Percentiles rank a stretch among this genome's conserved stretches.
Evolutionary conservation across 345 rosid genomes (phyloP).

Genomic region (Kandelia obovata): DNA sequence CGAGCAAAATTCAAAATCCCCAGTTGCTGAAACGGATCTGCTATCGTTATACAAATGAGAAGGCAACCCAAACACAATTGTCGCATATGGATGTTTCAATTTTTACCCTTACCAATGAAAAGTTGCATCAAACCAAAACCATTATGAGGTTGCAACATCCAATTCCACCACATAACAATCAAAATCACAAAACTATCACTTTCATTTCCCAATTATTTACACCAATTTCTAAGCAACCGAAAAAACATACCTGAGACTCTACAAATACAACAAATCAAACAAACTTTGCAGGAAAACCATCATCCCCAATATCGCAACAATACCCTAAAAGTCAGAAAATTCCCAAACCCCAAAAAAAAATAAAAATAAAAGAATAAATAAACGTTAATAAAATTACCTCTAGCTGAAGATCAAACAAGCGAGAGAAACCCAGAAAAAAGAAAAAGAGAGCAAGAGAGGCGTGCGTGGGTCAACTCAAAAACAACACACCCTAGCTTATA

Average conservation of each 20-base stretch:
- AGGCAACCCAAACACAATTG: neutral
- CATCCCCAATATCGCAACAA: neutral
- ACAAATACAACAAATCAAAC: neutral
- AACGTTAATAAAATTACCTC: too few species aligned
- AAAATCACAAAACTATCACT: too few species aligned
- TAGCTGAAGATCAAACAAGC: too few species aligned
- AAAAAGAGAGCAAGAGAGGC: too few species aligned
- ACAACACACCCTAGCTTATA: too few species aligned
- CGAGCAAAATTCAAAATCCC: neutral
- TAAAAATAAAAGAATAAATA: neutral
- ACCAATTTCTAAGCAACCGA: neutral
- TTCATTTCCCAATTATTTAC: neutral
- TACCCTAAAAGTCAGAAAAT: neutral
- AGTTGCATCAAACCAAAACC: too few species aligned
- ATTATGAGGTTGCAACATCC: too few species aligned
- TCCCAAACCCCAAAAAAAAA: neutral
- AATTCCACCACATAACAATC: neutral
- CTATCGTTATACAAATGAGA: neutral
- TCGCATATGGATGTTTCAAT: neutral
- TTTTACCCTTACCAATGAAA: neutral
- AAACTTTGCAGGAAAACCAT: neutral
- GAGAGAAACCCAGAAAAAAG: too few species aligned
- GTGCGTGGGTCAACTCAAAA: too few species aligned
- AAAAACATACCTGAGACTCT: too few species aligned
- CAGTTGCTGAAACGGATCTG: too few species aligned